phyloP scores from a whole-genome alignment of 768 basidiomycete genomes.

The Hypholoma sublateritium region DNA sequence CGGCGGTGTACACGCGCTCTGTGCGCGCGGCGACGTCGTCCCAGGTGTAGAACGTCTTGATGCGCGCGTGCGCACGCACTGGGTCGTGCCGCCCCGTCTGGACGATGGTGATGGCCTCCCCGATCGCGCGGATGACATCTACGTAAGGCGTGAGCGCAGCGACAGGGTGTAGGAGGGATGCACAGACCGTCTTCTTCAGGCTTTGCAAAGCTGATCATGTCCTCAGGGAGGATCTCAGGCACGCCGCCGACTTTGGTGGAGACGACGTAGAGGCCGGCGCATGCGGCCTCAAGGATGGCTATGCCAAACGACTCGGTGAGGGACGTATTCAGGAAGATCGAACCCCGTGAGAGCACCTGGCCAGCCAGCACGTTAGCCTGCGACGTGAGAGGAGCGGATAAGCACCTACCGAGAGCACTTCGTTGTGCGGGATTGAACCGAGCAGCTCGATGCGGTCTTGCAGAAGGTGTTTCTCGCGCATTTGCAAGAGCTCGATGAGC shows the following conservation, averaged over 20 bases:
- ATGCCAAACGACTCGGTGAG: constrained; percentile 97
- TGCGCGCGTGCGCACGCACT: constrained; percentile 67
- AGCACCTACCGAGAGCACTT: constrained; percentile 73
- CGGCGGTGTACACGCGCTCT: constrained; percentile 77
- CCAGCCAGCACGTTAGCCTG: neutral
- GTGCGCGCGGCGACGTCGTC: constrained; percentile 73
- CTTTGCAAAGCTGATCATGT: constrained; percentile 94
- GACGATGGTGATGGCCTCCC: constrained; percentile 76
- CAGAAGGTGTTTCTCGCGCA: constrained; percentile 86
- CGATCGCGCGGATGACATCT: constrained; percentile 87
- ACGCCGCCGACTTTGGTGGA: constrained; percentile 94
- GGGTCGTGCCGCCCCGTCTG: constrained; percentile 72
- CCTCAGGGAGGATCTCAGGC: constrained; percentile 89
- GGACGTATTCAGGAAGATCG: constrained; percentile 94
- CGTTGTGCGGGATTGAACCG: constrained; percentile 75
- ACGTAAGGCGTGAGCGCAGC: neutral
- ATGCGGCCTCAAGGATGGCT: constrained; percentile 96
- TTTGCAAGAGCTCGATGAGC: constrained; percentile 90
- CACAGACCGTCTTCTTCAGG: constrained; percentile 89
- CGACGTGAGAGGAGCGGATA: neutral
- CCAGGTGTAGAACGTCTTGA: constrained; percentile 90
- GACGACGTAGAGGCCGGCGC: constrained; percentile 91
- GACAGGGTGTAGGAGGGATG: neutral
- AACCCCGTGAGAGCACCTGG: constrained; percentile 82
- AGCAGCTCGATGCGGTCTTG: constrained; percentile 92